These are phyloP conservation scores for Macroventuria anomochaeta DNA, from an alignment of 2,329 filamentous ascomycete species.

Conservation along the genomic window DNA sequence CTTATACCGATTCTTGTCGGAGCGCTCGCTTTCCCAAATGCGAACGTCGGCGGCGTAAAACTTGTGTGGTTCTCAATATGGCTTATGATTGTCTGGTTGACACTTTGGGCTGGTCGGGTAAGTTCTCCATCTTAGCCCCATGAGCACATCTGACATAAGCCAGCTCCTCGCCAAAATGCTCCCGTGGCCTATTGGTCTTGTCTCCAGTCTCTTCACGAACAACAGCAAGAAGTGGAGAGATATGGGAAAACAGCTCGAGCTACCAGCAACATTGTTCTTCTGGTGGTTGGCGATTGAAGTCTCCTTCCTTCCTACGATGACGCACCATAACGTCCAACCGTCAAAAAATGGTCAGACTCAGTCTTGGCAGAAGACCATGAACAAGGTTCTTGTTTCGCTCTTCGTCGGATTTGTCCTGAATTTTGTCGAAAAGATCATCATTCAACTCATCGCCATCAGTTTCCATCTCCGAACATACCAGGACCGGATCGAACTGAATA, in stretches of 20 bases:
- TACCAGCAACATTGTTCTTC: conserved; percentile 85
- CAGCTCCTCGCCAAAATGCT: conserved; percentile 69
- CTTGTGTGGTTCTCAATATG: conserved; percentile 94
- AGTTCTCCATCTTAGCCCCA: conserved; percentile 22
- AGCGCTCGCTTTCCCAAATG: conserved; percentile 62
- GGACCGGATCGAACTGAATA: conserved; percentile 89
- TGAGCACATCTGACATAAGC: conserved; percentile 8
- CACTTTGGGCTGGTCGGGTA: conserved; percentile 77
- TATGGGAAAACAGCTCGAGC: conserved; percentile 81
- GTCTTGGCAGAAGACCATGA: conserved; percentile 76
- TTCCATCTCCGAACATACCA: conserved; percentile 93
- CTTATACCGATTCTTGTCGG: conserved; percentile 73
- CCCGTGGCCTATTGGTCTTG: conserved; percentile 65
- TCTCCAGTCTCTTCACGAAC: conserved; percentile 81
- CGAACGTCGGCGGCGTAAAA: conserved; percentile 75
- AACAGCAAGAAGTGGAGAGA: conserved; percentile 93
- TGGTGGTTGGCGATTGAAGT: conserved; percentile 89
- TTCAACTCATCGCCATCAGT: conserved; percentile 91
- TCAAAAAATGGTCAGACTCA: conserved; percentile 49
- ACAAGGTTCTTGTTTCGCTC: conserved; percentile 86
- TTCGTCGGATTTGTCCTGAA: conserved; percentile 83
- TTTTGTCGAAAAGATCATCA: conserved; percentile 88
- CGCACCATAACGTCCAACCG: conserved; percentile 63
- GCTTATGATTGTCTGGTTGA: conserved; percentile 92
- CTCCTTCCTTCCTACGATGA: conserved; percentile 84